These are phyloP conservation scores for Phascolomyces articulosus DNA, from an alignment of 371 early-diverging fungal species.

Conservation along the genomic window DNA sequence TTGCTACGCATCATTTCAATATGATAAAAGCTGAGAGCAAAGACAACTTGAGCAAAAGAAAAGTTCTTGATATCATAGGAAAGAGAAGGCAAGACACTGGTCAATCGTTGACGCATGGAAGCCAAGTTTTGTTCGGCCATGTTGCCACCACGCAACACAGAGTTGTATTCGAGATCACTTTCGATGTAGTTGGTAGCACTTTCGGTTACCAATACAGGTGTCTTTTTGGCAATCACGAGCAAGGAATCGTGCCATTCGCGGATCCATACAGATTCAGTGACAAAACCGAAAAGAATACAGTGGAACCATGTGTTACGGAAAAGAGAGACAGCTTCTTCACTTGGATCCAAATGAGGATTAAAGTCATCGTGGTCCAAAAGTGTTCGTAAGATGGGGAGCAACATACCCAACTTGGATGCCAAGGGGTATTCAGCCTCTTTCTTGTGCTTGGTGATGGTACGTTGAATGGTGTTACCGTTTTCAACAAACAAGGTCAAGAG, in stretches of 20 bases:
- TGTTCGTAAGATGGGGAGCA: slow-evolving; percentile 68
- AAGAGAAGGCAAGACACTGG: slow-evolving; percentile 37
- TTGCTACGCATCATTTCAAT: slow-evolving; percentile 82
- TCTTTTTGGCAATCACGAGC: slow-evolving; percentile 77
- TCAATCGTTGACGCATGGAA: slow-evolving; percentile 36
- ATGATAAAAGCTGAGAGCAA: slow-evolving; percentile 83
- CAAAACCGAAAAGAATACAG: slow-evolving; percentile 77
- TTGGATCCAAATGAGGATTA: slow-evolving; percentile 60
- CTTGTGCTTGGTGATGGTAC: slow-evolving; percentile 49
- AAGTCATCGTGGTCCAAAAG: slow-evolving; percentile 66
- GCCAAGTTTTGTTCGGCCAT: slow-evolving; percentile 60
- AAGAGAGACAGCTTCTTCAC: slow-evolving; percentile 66
- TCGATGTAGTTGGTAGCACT: slow-evolving; percentile 81
- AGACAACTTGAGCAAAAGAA: slow-evolving; percentile 77
- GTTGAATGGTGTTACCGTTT: slow-evolving; percentile 69
- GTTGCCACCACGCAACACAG: slow-evolving; percentile 74
- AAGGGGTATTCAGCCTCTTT: slow-evolving; percentile 56
- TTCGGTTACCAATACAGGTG: slow-evolving; percentile 83
- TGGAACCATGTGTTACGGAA: slow-evolving; percentile 94
- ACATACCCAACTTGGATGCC: slow-evolving; percentile 65
- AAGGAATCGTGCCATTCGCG: slow-evolving; percentile 75
- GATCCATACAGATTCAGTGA: slow-evolving; percentile 79
- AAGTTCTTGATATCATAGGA: slow-evolving; percentile 66
- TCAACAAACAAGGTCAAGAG: slow-evolving; percentile 71
- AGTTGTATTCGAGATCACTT: slow-evolving; percentile 89